Percentiles rank a stretch among this genome's conserved stretches.
phyloP scores from a whole-genome alignment of 73 alveolate species.

The Paramecium pentaurelia region DNA sequence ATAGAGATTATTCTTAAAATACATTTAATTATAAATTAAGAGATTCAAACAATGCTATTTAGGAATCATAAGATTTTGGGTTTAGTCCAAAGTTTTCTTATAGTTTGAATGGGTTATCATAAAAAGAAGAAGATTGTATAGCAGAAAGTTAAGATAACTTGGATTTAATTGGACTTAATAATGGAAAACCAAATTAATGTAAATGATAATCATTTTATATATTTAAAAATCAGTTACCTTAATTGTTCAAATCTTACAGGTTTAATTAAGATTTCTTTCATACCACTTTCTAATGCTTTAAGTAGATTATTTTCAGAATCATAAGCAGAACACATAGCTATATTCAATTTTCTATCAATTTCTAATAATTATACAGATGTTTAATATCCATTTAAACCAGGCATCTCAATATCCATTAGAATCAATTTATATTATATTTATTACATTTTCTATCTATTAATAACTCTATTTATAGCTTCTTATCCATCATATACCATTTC shows the following conservation, averaged over 20 bases:
- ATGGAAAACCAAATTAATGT: background rate
- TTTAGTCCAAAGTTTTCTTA: background rate
- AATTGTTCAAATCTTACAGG: constrained; percentile 48
- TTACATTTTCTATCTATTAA: background rate
- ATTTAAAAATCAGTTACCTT: background rate
- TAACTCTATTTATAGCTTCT: background rate
- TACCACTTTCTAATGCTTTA: constrained; percentile 26
- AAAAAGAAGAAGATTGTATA: background rate
- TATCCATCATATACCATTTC: constrained; percentile 58
- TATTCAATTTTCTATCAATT: background rate
- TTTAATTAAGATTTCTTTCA: constrained; percentile 43
- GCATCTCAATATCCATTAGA: constrained; percentile 63
- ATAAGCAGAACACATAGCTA: constrained; percentile 53
- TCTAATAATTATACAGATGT: background rate
- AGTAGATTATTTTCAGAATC: constrained; percentile 7
- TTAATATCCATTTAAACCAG: constrained; percentile 57
- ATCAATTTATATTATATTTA: background rate
- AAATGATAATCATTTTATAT: background rate
- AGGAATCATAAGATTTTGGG: background rate
- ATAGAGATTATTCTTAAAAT: background rate
- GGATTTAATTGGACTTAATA: background rate
- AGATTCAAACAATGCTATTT: background rate
- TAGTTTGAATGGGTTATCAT: background rate
- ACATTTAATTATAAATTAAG: background rate
- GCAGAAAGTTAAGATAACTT: background rate